phyloP scores from a whole-genome alignment of 2,329 filamentous ascomycete species.

The Diaporthe ampelina region DNA sequence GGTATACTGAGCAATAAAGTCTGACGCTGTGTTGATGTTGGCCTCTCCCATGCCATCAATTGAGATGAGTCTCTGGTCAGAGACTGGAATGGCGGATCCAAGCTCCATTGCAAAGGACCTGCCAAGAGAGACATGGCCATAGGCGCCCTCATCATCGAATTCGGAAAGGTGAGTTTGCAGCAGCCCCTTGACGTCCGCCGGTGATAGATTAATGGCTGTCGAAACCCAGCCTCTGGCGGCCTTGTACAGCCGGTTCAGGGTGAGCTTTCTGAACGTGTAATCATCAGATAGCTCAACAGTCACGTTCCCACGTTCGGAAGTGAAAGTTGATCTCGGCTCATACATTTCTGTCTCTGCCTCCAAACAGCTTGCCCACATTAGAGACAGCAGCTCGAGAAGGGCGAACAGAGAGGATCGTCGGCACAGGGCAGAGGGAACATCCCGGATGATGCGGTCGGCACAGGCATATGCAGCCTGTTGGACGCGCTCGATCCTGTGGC shows the following conservation, averaged over 20 bases:
- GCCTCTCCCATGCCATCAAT: slow-evolving; percentile 81
- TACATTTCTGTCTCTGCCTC: slow-evolving; percentile 97
- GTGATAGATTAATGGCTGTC: slow-evolving; percentile 84
- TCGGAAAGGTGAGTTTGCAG: slow-evolving; percentile 97
- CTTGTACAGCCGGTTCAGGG: slow-evolving; percentile 82
- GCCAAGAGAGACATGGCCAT: slow-evolving; percentile 92
- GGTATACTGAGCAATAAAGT: slow-evolving; percentile 97
- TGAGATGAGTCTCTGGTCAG: slow-evolving; percentile 87
- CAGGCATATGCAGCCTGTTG: slow-evolving; percentile 88
- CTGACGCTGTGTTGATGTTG: slow-evolving; percentile 90
- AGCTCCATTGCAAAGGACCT: slow-evolving; percentile 95
- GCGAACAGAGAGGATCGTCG: slow-evolving; percentile 93
- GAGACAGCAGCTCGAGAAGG: slow-evolving; percentile 88
- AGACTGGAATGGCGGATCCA: slow-evolving; percentile 86
- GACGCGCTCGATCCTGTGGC: slow-evolving; percentile 91
- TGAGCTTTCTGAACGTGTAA: slow-evolving; percentile 84
- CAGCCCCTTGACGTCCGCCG: slow-evolving; percentile 93
- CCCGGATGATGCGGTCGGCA: slow-evolving; percentile 86
- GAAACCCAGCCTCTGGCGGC: slow-evolving; percentile 86
- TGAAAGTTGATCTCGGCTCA: slow-evolving; percentile 85
- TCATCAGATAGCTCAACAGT: slow-evolving; percentile 94
- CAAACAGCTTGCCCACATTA: slow-evolving; percentile 96
- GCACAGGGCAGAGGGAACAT: slow-evolving; percentile 90
- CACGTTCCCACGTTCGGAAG: slow-evolving; percentile 82
- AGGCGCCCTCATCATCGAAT: slow-evolving; percentile 90